Base-by-base conservation (phyloP, 345 rosid species). In the Euclidium syriacum region DNA sequence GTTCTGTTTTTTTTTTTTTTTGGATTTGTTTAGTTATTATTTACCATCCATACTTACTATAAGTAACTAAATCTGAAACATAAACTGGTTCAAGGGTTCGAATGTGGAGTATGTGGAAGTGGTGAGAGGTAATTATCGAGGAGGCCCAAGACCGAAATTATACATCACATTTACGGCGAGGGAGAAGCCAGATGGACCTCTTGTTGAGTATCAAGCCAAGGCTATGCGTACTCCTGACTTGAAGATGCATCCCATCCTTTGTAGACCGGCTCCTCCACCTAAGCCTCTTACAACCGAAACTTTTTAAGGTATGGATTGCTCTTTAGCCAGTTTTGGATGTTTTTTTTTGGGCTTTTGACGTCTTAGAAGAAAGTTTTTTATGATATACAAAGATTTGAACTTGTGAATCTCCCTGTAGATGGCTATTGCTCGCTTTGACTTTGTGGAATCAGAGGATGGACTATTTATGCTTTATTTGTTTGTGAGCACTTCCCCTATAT, bases 91-190 rank as follows among this genome's bases (percentile, higher is more conserved):
- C 2, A 44, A 56, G 51, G 27, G 5, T 2, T 3, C 1, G 3
- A 43, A 44, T 20, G 52, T 59, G 54, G 54, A 60, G 65, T 60
- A 22, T 3, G 17, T 60, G 3, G 11, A 46, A 22, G 33, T 46
- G 16, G 54, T 60, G 12, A 46, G 65, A 22, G 65, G 65, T 23
- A 9, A 6, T 20, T 20, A 20, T 22, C 2, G 29, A 3, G 2
- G 4, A 32, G 41, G 15, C 32, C 40, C 50, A 0, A 62, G 49
- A 63, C 7, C 58, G 3, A 50, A 51, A 58, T 63, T 58, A 12
- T 62, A 51, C 58, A 63, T 39, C 19, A 63, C 68, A 27, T 50
- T 51, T 39, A 51, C 39, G 58, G 58, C 58, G 1, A 51, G 58
- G 22, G 68, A 50, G 50, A 50, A 63, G 1, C 58, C 29, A 0